Conservation (phyloP, 306 rosid species). For the Sechiopsis laciniata region DNA sequence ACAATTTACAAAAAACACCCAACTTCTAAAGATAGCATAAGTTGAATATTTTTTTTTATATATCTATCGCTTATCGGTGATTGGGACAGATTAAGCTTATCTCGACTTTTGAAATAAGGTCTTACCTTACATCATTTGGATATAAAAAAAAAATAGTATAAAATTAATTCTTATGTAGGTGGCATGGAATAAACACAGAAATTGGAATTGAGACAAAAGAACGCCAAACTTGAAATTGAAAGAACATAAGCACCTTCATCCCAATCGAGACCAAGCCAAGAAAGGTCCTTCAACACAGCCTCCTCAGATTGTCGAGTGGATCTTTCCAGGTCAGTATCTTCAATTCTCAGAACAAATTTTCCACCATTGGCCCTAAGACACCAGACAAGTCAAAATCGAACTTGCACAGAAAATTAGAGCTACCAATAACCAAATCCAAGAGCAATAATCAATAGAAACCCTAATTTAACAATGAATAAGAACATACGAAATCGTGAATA, state of each 20-base stretch:
- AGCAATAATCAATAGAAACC: neutral
- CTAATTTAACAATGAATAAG: neutral
- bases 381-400: neutral
- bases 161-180: no score
- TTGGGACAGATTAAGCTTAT: no score
- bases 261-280: slow-evolving; percentile 97
- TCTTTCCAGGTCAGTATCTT: slow-evolving; percentile 98
- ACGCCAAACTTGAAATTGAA: neutral
- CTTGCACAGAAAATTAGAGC: neutral
- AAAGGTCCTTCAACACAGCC: slow-evolving; percentile 70
- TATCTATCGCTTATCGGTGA: no score
- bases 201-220: neutral
- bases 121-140: no score
- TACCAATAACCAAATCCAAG: neutral
- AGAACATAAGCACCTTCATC: slow-evolving; percentile 61
- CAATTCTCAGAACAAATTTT: slow-evolving; percentile 78
- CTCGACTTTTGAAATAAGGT: no score
- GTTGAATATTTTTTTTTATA: no score
- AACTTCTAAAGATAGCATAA: neutral
- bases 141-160: no score
- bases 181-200: no score
- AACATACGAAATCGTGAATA: slow-evolving; percentile 21
- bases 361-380: slow-evolving; percentile 75
- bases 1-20: no score
- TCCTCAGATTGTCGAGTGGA: slow-evolving; percentile 85